Evolutionary conservation across 495 filamentous ascomycete genomes (phyloP).

Genomic region (Hamigera avellanea): DNA sequence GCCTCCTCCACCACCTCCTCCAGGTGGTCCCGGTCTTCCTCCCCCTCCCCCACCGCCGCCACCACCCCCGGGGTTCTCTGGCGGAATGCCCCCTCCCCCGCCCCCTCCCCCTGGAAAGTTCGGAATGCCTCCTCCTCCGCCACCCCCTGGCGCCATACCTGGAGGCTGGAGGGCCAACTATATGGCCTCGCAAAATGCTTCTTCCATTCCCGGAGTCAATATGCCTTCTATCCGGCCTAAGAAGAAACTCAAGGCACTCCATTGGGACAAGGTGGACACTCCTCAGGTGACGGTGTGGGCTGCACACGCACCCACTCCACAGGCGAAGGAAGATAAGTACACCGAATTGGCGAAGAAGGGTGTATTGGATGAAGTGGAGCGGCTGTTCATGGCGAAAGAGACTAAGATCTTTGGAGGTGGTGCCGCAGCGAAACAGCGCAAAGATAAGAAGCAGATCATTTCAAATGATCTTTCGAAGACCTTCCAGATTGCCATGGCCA

Average conservation of each 20-base stretch:
- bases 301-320: conserved; percentile 62
- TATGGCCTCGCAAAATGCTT: conserved; percentile 31
- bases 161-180: conserved; percentile 40
- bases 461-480: conserved; percentile 81
- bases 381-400: conserved; percentile 94
- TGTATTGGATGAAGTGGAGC: conserved; percentile 94
- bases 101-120: conserved; percentile 36
- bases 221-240: conserved; percentile 78
- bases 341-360: conserved; percentile 83
- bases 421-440: conserved; percentile 52
- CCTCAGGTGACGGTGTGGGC: conserved; percentile 96
- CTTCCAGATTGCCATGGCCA: conserved; percentile 87
- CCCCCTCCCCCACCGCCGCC: conserved; percentile 41
- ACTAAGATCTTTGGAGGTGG: conserved; percentile 72
- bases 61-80: conserved; percentile 17
- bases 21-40: conserved; percentile 35
- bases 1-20: conserved; percentile 26
- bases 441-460: conserved; percentile 96
- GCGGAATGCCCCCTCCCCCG: conserved; percentile 32
- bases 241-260: conserved; percentile 97
- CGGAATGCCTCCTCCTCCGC: conserved; percentile 38
- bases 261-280: conserved; percentile 97
- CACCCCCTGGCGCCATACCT: conserved; percentile 49
- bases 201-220: conserved; percentile 33
- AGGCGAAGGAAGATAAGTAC: conserved; percentile 90